Evolutionary conservation across 108 stramenopile genomes (phyloP), one percentile per base, ranked within the genome.

Genomic region (Pseudonitzschia multiseries): DNA sequence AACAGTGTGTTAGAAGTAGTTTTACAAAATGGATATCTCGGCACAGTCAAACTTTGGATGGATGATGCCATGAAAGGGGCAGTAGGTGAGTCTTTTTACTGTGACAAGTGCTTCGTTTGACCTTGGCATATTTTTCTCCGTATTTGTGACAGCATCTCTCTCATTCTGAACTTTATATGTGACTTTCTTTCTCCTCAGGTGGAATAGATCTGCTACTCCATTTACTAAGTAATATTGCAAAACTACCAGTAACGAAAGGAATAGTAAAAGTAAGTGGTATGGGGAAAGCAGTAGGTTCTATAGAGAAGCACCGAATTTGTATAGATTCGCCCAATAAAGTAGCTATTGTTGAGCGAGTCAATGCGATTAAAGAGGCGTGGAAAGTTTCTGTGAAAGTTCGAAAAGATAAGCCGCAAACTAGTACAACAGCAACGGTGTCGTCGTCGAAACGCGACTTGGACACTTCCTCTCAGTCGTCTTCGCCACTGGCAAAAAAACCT

Each of bases 171-270:
- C 4, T 56, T 56, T 22, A 6, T 36, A 6, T 36, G 6, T 6
- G 36, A 36, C 36, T 26, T 56, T 33, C 26, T 13, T 28, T 32
- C 52, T 68, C 20, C 70, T 13, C 42, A 88, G 88, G 93, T 24
- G 89, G 91, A 21, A 71, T 92, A 12, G 93, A 95, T 72, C 79
- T 95, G 27, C 69, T 95, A 20, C 82, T 95, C 42, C 86, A 92
- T 76, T 76, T 95, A 53, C 71, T 95, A 32, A 70, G 69, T 41
- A 91, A 81, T 43, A 86, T 95, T 57, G 76, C 81, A 31, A 61
- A 78, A 57, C 84, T 95, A 52, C 93, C 93, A 12, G 93, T 95
- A 28, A 89, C 91, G 14, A 95, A 92, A 79, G 80, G 84, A 40
- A 68, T 84, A 73, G 89, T 95, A 13, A 89, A 87, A 18, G 76